Base-by-base conservation (phyloP, 2,329 filamentous ascomycete species). In the Lasiodiplodia sp. region DNA sequence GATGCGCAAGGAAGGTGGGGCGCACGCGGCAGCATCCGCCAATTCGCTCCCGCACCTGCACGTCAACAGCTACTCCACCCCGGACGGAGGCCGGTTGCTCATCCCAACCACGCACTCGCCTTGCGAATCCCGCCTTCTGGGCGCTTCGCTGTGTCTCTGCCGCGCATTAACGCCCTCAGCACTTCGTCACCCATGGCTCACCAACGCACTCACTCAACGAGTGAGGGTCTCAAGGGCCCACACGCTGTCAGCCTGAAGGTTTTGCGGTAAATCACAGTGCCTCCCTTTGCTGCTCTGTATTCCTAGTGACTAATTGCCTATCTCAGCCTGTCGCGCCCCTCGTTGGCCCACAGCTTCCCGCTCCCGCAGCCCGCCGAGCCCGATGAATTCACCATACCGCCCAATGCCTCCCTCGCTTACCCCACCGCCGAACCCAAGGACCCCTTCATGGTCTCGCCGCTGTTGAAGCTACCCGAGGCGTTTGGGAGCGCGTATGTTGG, bases 401-500 rank as follows among this genome's bases (percentile, higher is more conserved):
- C 83, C 23, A 85, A 89, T 60, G 92, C 93, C 2, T 93, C 92
- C 2, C 86, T 96, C 62, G 91, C 92, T 53, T 95, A 94, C 78
- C 87, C 89, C 1, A 84, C 84, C 12, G 76, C 82, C 18, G 76
- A 81, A 38, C 77, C 79, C 31, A 83, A 85, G 71, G 81, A 82
- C 37, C 77, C 82, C 51, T 90, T 88, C 72, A 85, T 88, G 47
- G 80, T 91, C 63, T 85, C 84, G 37, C 86, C 87, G 25, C 82
- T 87, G 73, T 87, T 98, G 74, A 96, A 93, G 57, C 89, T 98
- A 1, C 95, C 96, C 11, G 91, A 94, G 18, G 91, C 93, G 0
- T 98, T 99, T 79, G 95, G 94, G 55, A 95, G 93, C 14, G 94
- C 95, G 10, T 97, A 97, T 79, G 95, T 98, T 23, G 96, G 96